phyloP scores from a whole-genome alignment of 2,329 filamentous ascomycete genomes.

The Penicillium sp. region DNA sequence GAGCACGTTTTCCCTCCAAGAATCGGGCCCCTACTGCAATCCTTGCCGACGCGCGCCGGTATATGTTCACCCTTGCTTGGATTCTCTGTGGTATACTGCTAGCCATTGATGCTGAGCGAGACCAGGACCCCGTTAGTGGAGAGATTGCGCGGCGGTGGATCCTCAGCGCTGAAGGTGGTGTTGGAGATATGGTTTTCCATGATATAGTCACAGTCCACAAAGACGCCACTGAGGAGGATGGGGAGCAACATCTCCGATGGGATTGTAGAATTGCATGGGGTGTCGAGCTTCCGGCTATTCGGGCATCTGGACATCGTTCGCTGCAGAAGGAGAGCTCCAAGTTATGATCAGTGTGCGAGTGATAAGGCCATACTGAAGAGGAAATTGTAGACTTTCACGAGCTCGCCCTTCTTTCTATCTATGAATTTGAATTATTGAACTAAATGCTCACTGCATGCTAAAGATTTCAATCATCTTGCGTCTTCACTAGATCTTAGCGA shows the following conservation, averaged over 20 bases:
- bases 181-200: slow-evolving; percentile 32
- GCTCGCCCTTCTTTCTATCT: too few species aligned
- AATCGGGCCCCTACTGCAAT: slow-evolving; percentile 19
- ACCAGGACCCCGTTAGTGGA: slow-evolving; percentile 32
- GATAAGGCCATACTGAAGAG: not conserved
- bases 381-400: not conserved
- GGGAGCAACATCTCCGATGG: slow-evolving; percentile 23
- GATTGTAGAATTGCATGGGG: slow-evolving; percentile 28
- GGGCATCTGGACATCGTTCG: slow-evolving; percentile 26
- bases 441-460: too few species aligned
- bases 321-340: slow-evolving; percentile 20
- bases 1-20: slow-evolving; percentile 15
- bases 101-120: slow-evolving; percentile 41
- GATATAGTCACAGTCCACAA: slow-evolving; percentile 21
- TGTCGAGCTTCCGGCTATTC: slow-evolving; percentile 19
- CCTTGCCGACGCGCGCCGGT: slow-evolving; percentile 35
- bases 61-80: slow-evolving; percentile 41
- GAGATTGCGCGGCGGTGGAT: slow-evolving; percentile 45
- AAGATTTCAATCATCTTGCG: too few species aligned
- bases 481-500: slow-evolving; percentile 10
- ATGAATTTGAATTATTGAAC: too few species aligned
- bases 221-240: not conserved
- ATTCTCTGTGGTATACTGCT: slow-evolving; percentile 40
- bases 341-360: slow-evolving; percentile 5
- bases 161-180: slow-evolving; percentile 31